A percentile compares a stretch with the other conserved stretches of the same genome.
phyloP scores from a whole-genome alignment of 768 basidiomycete genomes.

The Hemileccinum rubropunctum region DNA sequence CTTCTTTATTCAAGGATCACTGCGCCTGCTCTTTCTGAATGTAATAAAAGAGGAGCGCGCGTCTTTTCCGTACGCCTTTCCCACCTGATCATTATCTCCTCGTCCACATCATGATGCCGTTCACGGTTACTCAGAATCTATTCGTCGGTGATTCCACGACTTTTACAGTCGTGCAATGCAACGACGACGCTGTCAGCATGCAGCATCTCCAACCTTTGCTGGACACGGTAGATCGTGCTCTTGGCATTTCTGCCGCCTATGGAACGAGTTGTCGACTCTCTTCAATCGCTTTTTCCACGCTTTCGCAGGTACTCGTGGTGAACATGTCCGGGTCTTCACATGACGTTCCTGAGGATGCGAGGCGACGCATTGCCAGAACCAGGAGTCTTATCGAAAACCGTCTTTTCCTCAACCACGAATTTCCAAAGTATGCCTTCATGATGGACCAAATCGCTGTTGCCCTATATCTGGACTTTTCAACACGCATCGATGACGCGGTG shows the following conservation, averaged over 20 bases:
- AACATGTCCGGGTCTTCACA: slow-evolving; percentile 19
- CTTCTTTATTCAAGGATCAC: neutral
- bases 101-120: slow-evolving; percentile 16
- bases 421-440: slow-evolving; percentile 39
- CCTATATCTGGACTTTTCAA: slow-evolving; percentile 37
- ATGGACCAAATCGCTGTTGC: slow-evolving; percentile 46
- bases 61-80: slow-evolving; percentile 1
- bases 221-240: slow-evolving; percentile 14
- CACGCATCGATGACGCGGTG: slow-evolving; percentile 35
- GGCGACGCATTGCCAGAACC: slow-evolving; percentile 3
- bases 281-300: slow-evolving; percentile 40
- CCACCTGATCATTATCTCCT: neutral
- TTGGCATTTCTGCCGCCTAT: slow-evolving; percentile 47
- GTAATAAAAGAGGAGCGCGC: slow-evolving; percentile 4
- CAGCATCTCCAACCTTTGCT: slow-evolving; percentile 30
- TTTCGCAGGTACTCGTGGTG: slow-evolving; percentile 35
- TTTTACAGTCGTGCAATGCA: slow-evolving; percentile 29
- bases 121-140: slow-evolving; percentile 33
- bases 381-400: slow-evolving; percentile 28
- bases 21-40: neutral
- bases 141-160: slow-evolving; percentile 24
- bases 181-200: slow-evolving; percentile 26
- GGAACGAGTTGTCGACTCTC: slow-evolving; percentile 34
- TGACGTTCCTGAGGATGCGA: slow-evolving; percentile 1
- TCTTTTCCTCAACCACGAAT: slow-evolving; percentile 30